Percentiles rank a stretch among this genome's conserved stretches.
phyloP scores from a whole-genome alignment of 805 yeast species.

The Grigorovia transvaalensis region DNA sequence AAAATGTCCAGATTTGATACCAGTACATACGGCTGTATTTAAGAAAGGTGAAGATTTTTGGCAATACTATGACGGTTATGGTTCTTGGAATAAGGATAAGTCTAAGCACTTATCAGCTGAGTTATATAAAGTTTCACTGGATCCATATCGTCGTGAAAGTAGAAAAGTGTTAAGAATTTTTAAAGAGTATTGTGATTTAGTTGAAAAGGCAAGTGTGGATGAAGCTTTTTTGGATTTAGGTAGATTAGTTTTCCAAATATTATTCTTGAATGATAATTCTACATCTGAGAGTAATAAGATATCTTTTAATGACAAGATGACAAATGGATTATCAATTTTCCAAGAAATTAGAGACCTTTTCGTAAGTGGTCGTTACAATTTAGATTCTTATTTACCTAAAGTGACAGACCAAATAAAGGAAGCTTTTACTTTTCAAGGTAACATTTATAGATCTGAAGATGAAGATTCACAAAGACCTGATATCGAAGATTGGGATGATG shows the following conservation, averaged over 20 bases:
- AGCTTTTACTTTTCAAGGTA: constrained; percentile 14
- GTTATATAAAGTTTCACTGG: constrained; percentile 74
- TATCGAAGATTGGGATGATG: constrained; percentile 70
- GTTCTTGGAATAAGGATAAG: constrained; percentile 28
- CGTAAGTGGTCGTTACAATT: constrained; percentile 15
- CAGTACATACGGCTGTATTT: constrained; percentile 91
- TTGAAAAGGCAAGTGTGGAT: constrained; percentile 93
- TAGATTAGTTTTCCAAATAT: constrained; percentile 40
- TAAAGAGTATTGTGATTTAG: constrained; percentile 48
- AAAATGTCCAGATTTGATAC: constrained; percentile 65
- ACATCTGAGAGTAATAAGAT: neutral
- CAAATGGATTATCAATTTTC: neutral
- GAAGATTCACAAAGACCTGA: constrained; percentile 2
- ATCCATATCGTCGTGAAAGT: constrained; percentile 84
- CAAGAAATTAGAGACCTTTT: constrained; percentile 14
- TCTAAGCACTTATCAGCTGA: constrained; percentile 50
- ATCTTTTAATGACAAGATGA: neutral
- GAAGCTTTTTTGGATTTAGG: constrained; percentile 87
- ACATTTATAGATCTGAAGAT: constrained; percentile 7
- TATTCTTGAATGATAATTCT: constrained; percentile 15
- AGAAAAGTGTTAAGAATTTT: constrained; percentile 65
- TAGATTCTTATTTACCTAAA: constrained; percentile 19
- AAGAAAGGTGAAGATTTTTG: constrained; percentile 76
- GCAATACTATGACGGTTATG: constrained; percentile 48
- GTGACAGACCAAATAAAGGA: constrained; percentile 13